Percentiles rank a stretch among this genome's conserved stretches.
Evolutionary conservation across 805 yeast genomes (phyloP).

Genomic region (Brettanomyces anomalus): DNA sequence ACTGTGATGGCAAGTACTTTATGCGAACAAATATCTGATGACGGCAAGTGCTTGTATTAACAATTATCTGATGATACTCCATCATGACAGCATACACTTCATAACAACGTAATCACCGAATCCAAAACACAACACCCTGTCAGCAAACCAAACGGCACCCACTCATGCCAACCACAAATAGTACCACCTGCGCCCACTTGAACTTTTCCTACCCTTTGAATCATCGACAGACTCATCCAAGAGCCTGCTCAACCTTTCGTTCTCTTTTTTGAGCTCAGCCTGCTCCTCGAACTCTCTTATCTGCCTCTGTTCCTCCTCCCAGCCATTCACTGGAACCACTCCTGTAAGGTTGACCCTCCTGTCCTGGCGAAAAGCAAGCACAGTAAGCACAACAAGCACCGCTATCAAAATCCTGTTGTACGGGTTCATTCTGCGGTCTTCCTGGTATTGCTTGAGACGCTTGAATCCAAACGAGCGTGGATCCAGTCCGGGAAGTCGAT

Average conservation of each 20-base stretch:
- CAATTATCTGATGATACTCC: too few species aligned
- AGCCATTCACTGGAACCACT: conserved; percentile 23
- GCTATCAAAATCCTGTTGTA: conserved; percentile 46
- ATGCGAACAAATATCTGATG: too few species aligned
- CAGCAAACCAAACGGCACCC: too few species aligned
- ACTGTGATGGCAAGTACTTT: too few species aligned
- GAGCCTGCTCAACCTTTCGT: conserved; percentile 8
- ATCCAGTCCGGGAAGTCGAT: conserved; percentile 29
- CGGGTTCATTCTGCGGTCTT: conserved; percentile 49
- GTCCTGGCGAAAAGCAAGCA: conserved; percentile 49
- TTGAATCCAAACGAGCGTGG: conserved; percentile 29
- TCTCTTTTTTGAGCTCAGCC: conserved; percentile 5
- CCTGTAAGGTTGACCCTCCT: conserved; percentile 25
- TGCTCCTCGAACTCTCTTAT: conserved; percentile 6
- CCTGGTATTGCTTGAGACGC: conserved; percentile 34
- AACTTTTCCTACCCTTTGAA: background rate
- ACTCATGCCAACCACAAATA: conserved; percentile 34
- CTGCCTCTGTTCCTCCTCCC: conserved; percentile 14
- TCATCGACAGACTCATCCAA: background rate
- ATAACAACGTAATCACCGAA: too few species aligned
- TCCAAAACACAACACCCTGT: too few species aligned
- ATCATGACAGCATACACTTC: too few species aligned
- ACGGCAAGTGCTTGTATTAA: too few species aligned
- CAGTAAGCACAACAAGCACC: conserved; percentile 35
- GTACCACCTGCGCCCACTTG: conserved; percentile 34